phyloP scores from a whole-genome alignment of 805 yeast species.

The Metschnikowia matae region DNA sequence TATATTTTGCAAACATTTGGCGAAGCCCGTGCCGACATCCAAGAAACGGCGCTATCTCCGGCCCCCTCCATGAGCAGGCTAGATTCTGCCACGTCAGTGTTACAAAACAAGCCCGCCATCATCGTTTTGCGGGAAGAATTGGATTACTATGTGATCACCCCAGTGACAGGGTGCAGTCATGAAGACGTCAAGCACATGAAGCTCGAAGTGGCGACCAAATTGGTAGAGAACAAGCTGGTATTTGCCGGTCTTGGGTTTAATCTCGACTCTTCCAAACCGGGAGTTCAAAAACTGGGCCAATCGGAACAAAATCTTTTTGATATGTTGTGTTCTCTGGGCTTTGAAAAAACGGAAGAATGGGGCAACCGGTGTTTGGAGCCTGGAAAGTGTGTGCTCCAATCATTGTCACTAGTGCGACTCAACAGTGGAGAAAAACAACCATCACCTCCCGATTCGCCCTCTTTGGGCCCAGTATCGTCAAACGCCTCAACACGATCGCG shows the following conservation, averaged over 20 bases:
- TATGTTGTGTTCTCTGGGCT: conserved; percentile 91
- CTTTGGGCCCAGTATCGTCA: conserved; percentile 42
- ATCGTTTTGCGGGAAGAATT: conserved; percentile 91
- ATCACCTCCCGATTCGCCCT: conserved; percentile 42
- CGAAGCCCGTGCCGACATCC: conserved; percentile 59
- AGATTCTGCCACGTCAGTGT: conserved; percentile 51
- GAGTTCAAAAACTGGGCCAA: conserved; percentile 60
- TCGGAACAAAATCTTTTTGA: conserved; percentile 94
- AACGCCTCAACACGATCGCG: conserved; percentile 30
- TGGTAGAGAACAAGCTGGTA: conserved; percentile 54
- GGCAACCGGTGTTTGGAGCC: conserved; percentile 89
- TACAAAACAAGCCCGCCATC: conserved; percentile 80
- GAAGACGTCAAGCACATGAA: conserved; percentile 68
- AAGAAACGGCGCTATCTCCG: conserved; percentile 31
- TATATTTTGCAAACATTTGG: conserved; percentile 74
- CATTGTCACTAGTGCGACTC: conserved; percentile 69
- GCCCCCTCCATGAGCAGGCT: conserved; percentile 20
- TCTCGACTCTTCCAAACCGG: conserved; percentile 22
- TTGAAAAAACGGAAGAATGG: conserved; percentile 65
- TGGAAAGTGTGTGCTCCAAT: conserved; percentile 78
- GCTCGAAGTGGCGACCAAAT: conserved; percentile 63
- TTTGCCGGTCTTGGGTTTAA: conserved; percentile 77
- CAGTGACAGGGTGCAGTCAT: conserved; percentile 48
- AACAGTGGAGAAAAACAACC: conserved; percentile 30
- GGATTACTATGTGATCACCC: conserved; percentile 89